Conservation (phyloP, 2,329 filamentous ascomycete species). For the Neonectria punicea region DNA sequence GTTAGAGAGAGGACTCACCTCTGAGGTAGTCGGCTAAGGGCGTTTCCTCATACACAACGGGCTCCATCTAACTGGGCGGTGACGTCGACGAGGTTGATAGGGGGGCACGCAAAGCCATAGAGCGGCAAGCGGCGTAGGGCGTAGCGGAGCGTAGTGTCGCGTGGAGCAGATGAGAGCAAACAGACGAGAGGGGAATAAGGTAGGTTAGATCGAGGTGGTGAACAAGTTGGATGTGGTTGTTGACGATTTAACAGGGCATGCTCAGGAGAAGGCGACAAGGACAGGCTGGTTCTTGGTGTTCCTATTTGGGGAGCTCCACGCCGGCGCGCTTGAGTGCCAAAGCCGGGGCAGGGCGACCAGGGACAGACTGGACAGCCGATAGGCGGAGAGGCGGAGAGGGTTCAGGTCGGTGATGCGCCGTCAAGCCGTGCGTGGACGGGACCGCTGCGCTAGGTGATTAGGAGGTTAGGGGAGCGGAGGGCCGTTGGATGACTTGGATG, state of each 20-base stretch:
- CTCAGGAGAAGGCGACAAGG: conserved; percentile 38
- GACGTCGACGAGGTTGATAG: conserved; percentile 41
- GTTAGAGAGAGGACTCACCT: conserved; percentile 64
- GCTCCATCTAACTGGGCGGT: conserved; percentile 71
- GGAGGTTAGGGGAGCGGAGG: not conserved
- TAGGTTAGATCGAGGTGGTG: conserved; percentile 12
- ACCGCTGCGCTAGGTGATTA: conserved; percentile 1
- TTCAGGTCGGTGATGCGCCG: conserved; percentile 24
- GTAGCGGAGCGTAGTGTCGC: conserved; percentile 10
- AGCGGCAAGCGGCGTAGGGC: conserved; percentile 29
- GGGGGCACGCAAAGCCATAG: conserved; percentile 46
- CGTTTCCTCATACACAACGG: conserved; percentile 85
- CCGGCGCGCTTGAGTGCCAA: conserved; percentile 30
- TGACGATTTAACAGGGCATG: conserved; percentile 23
- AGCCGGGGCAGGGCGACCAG: conserved; percentile 21
- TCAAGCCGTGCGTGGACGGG: conserved; percentile 5
- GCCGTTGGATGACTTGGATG: not conserved
- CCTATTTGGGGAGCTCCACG: conserved; percentile 44
- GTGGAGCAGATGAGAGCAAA: not conserved
- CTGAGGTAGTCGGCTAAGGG: conserved; percentile 90
- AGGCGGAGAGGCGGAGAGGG: conserved; percentile 19
- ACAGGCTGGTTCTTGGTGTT: conserved; percentile 40
- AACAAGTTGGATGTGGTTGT: conserved; percentile 26
- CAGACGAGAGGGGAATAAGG: not conserved
- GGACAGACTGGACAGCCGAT: conserved; percentile 4